Percentiles rank a stretch among this genome's conserved stretches.
Conservation (phyloP, 2,329 filamentous ascomycete species). For the Nectriaceae sp. region DNA sequence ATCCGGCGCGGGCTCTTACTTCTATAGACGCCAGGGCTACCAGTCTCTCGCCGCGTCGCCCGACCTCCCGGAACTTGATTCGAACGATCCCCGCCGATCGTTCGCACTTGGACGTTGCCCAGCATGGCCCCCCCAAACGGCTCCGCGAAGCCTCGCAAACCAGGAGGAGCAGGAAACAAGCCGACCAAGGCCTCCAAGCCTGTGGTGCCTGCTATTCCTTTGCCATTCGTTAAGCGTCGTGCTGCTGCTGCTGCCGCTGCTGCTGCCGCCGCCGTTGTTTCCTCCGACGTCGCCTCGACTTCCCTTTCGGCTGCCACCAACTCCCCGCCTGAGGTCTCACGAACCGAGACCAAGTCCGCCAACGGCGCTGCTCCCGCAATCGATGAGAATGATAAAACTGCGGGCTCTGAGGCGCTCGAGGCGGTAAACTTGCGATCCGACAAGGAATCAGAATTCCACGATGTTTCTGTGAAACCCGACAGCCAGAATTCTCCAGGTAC, state of each 20-base stretch:
- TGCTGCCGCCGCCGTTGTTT: conserved; percentile 19
- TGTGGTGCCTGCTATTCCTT: conserved; percentile 41
- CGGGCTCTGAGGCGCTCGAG: conserved; percentile 8
- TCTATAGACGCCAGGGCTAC: conserved; percentile 21
- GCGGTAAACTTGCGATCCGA: conserved; percentile 13
- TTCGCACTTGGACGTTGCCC: conserved; percentile 4
- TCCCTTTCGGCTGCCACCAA: conserved; percentile 8
- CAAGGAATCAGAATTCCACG: conserved; percentile 14
- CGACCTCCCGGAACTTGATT: conserved; percentile 18
- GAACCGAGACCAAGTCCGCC: conserved; percentile 20
- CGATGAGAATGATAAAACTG: conserved; percentile 7
- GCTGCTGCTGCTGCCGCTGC: conserved; percentile 35
- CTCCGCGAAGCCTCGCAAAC: conserved; percentile 34
- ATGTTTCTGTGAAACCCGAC: conserved; percentile 8
- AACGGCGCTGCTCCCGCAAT: conserved; percentile 17
- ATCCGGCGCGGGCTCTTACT: conserved; percentile 27
- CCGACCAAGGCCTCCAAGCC: conserved; percentile 34
- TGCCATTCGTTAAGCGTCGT: conserved; percentile 42
- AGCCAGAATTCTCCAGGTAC: conserved; percentile 23
- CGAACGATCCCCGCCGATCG: not conserved
- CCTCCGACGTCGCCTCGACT: not conserved
- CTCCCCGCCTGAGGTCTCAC: conserved; percentile 7
- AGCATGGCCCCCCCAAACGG: conserved; percentile 38
- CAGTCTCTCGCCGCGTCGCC: conserved; percentile 23
- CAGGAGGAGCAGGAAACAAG: conserved; percentile 24